phyloP scores from a whole-genome alignment of 345 rosid species.

The Citrus reticulata region DNA sequence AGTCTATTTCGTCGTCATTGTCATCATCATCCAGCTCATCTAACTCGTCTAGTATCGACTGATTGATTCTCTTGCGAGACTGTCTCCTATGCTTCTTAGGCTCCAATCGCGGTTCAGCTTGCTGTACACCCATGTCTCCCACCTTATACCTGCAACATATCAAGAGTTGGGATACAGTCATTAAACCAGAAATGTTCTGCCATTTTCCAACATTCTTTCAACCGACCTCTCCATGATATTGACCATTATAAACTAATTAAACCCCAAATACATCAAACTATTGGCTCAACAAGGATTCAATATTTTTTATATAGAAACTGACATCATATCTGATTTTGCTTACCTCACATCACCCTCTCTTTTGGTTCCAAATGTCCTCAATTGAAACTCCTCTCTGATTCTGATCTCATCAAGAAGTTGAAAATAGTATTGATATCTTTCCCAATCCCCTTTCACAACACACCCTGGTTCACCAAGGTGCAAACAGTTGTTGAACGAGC shows the following conservation, averaged over 20 bases:
- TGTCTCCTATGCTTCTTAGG: conserved; percentile 81
- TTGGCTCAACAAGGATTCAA: not conserved
- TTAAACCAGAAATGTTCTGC: not conserved
- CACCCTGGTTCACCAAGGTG: conserved; percentile 92
- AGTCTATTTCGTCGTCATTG: conserved; percentile 29
- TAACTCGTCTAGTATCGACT: conserved; percentile 52
- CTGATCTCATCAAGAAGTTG: conserved; percentile 87
- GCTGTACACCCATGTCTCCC: conserved; percentile 74
- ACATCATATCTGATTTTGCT: not conserved
- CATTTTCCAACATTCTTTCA: not conserved
- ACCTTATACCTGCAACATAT: conserved; percentile 54
- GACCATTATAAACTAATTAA: not conserved
- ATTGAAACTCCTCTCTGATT: conserved; percentile 83
- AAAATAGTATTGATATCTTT: conserved; percentile 73
- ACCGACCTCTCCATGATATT: not conserved
- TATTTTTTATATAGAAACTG: not conserved
- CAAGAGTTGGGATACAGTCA: not conserved
- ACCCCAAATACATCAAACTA: not conserved
- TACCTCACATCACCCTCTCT: conserved; percentile 85
- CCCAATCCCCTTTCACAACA: conserved; percentile 73
- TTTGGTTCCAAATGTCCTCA: conserved; percentile 89
- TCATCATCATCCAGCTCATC: conserved; percentile 55
- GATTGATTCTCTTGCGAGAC: conserved; percentile 74
- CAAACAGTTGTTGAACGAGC: conserved; percentile 79
- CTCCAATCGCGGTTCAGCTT: conserved; percentile 79